A percentile compares a stretch with the other conserved stretches of the same genome.
Conservation (phyloP, 495 filamentous ascomycete species). For the Aspergillus campestris region DNA sequence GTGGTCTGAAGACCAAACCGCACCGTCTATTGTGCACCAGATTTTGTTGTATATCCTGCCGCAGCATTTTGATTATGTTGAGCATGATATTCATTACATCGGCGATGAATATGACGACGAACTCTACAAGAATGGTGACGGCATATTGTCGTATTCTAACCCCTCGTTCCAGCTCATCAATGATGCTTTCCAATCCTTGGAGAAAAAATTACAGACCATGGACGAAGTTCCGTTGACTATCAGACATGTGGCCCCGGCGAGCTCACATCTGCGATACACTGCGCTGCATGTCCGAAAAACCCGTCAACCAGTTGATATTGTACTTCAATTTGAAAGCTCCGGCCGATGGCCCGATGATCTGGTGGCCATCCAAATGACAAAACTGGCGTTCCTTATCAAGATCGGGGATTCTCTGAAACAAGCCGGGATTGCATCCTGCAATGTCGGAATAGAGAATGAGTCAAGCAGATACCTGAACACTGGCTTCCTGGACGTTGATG, state of each 20-base stretch:
- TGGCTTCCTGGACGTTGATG: constrained; percentile 74
- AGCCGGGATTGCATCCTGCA: constrained; percentile 42
- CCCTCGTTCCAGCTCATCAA: constrained; percentile 48
- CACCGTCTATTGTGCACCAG: constrained; percentile 61
- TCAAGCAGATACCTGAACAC: constrained; percentile 58
- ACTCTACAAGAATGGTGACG: constrained; percentile 36
- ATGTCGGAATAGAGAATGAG: constrained; percentile 74
- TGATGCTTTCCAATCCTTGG: constrained; percentile 58
- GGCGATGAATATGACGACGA: constrained; percentile 54
- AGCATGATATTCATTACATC: constrained; percentile 45
- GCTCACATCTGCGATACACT: constrained; percentile 64
- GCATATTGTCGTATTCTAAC: constrained; percentile 26
- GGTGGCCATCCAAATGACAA: constrained; percentile 82
- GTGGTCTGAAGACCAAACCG: constrained; percentile 58
- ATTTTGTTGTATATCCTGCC: constrained; percentile 67
- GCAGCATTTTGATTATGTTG: constrained; percentile 50
- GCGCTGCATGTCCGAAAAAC: constrained; percentile 42
- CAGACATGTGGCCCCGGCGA: constrained; percentile 64
- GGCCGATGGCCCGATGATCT: constrained; percentile 90
- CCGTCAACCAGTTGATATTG: constrained; percentile 50
- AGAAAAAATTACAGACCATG: constrained; percentile 63
- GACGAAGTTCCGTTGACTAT: constrained; percentile 75
- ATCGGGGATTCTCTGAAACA: constrained; percentile 63
- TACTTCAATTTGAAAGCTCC: constrained; percentile 89
- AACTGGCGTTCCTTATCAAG: constrained; percentile 82